Percentiles rank a stretch among this genome's conserved stretches.
Conservation (phyloP, 2,329 filamentous ascomycete genomes). For the Cordyceps militaris region DNA sequence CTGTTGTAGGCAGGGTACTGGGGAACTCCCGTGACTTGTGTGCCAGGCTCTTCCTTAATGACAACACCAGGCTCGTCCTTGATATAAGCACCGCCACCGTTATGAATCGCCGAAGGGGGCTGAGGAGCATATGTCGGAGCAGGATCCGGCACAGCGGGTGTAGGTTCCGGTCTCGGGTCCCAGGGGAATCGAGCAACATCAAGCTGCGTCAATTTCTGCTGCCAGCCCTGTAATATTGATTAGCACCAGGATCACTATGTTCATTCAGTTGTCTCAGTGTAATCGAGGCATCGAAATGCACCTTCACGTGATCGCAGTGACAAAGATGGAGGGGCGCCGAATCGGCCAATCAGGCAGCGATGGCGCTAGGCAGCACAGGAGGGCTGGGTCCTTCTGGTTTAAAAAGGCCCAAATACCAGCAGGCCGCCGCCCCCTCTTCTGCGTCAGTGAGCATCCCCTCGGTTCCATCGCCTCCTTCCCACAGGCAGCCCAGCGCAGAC, state of each 20-base stretch:
- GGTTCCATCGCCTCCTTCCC: neutral
- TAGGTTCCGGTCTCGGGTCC: slow-evolving; percentile 75
- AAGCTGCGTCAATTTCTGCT: slow-evolving; percentile 78
- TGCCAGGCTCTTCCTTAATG: slow-evolving; percentile 38
- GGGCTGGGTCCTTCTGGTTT: slow-evolving; percentile 30
- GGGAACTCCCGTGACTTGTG: slow-evolving; percentile 25
- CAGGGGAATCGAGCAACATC: slow-evolving; percentile 87
- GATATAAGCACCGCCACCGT: slow-evolving; percentile 33
- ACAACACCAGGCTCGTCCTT: slow-evolving; percentile 42
- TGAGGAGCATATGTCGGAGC: slow-evolving; percentile 18
- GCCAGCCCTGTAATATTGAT: slow-evolving; percentile 66
- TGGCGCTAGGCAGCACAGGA: slow-evolving; percentile 16
- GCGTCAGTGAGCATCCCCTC: slow-evolving; percentile 9
- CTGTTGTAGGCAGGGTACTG: slow-evolving; percentile 28
- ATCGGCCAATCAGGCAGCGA: slow-evolving; percentile 10
- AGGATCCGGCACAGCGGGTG: slow-evolving; percentile 32
- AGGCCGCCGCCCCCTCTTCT: slow-evolving; percentile 19
- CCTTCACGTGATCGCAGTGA: neutral
- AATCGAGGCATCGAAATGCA: neutral
- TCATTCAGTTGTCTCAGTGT: neutral
- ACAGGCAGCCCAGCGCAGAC: neutral
- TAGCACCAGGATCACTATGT: neutral
- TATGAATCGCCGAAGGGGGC: slow-evolving; percentile 22
- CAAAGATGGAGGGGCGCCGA: neutral
- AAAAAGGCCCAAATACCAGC: slow-evolving; percentile 52